Base-by-base conservation (phyloP, 805 yeast species). In the Saturnispora sanitii region DNA sequence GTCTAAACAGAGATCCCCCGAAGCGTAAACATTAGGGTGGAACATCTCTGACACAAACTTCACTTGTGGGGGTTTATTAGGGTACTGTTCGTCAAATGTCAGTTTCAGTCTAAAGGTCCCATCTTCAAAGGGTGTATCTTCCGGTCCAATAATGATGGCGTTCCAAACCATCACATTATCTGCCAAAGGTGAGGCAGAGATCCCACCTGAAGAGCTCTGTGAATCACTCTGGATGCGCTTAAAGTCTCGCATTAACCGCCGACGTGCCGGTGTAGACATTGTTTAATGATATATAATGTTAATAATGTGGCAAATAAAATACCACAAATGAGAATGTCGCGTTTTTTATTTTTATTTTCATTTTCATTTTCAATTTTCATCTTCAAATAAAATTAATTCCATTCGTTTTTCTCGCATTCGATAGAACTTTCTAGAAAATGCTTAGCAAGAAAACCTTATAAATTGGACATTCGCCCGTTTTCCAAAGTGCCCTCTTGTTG, bases 161-260 rank as follows among this genome's bases (percentile, higher is more conserved):
- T 92, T 92, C 88, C 98, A 92, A 28, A 84, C 75, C 95, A 92
- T 87, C 38, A 92, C 96, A 55, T 92, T 92, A 58, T 92, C 97
- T 4, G 97, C 87, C 39, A 90, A 72, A 4, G 98, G 98, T 4
- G 95, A 84, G 0, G 98, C 98, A 5, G 95, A 84, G 9, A 92
- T 95, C 13, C 98, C 98, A 25, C 94, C 92, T 19, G 98, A 96
- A 4, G 49, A 44, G 11, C 44, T 39, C 9, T 42, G 36, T 11
- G 97, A 92, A 62, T 92, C 98, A 66, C 82, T 92, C 62, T 92
- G 96, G 81, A 92, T 88, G 53, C 97, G 80, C 80, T 87, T 88
- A 65, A 92, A 86, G 65, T 92, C 98, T 62, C 98, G 83, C 97
- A 92, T 92, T 55, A 92, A 77, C 67, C 98, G 79, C 77, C 96